A percentile compares a stretch with the other conserved stretches of the same genome.
phyloP scores from a whole-genome alignment of 805 yeast species.

The Starmerella kuoi region DNA sequence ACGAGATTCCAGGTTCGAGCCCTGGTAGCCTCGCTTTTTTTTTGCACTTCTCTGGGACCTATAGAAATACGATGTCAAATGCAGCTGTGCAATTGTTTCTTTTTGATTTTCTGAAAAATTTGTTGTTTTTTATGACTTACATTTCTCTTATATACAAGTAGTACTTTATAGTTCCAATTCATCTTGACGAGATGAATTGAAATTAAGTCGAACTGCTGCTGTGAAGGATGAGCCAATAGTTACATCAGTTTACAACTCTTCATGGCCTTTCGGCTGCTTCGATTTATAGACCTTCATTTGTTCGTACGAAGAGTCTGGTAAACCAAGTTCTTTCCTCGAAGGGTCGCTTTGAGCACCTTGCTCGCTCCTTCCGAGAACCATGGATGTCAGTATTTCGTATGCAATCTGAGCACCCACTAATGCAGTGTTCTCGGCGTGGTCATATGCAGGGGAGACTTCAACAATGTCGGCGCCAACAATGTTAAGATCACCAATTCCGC shows the following conservation, averaged over 20 bases:
- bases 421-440: conserved; percentile 49
- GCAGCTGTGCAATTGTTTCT: background rate
- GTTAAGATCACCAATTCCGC: conserved; percentile 47
- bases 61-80: too few relatives aligned
- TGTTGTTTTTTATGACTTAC: background rate
- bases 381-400: conserved; percentile 57
- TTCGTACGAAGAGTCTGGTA: conserved; percentile 12
- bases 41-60: background rate
- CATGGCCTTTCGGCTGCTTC: conserved; percentile 12
- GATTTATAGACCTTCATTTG: background rate
- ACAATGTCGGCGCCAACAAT: conserved; percentile 68
- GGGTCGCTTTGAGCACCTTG: conserved; percentile 22
- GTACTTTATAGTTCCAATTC: background rate
- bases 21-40: conserved; percentile 21
- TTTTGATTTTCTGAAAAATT: background rate
- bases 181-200: too few relatives aligned
- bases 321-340: conserved; percentile 16
- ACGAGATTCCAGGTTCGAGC: conserved; percentile 25
- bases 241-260: conserved; percentile 20
- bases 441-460: conserved; percentile 58
- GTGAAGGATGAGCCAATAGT: too few relatives aligned
- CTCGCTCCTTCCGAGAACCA: conserved; percentile 42
- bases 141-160: too few relatives aligned
- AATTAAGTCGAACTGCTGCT: too few relatives aligned
- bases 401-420: conserved; percentile 56